phyloP scores from a whole-genome alignment of 495 filamentous ascomycete species.

The Jackrogersella minutella region DNA sequence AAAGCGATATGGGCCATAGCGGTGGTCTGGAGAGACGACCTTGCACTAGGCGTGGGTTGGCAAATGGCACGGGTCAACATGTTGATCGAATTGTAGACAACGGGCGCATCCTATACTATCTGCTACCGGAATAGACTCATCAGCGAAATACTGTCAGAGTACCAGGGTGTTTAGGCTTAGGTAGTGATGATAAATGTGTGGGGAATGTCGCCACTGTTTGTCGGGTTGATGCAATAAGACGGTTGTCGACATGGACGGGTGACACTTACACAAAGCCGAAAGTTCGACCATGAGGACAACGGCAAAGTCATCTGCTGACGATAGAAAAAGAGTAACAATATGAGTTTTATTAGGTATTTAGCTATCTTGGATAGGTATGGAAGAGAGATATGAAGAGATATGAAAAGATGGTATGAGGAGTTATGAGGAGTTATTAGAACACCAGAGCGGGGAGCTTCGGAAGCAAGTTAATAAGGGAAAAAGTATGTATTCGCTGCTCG shows the following conservation, averaged over 20 bases:
- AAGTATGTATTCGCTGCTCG: not conserved
- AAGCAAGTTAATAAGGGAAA: slow-evolving; percentile 19
- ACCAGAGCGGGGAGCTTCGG: slow-evolving; percentile 33
- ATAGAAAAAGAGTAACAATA: not conserved
- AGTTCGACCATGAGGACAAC: slow-evolving; percentile 15
- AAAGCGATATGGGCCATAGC: slow-evolving; percentile 27
- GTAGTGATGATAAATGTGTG: not conserved
- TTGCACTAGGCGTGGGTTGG: slow-evolving; percentile 44
- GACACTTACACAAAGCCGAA: slow-evolving; percentile 29
- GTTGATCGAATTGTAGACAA: slow-evolving; percentile 24
- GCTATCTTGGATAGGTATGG: not conserved
- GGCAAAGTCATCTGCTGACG: slow-evolving; percentile 14
- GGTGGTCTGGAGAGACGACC: slow-evolving; percentile 39
- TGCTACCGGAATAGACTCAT: not conserved
- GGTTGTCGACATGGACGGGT: not conserved
- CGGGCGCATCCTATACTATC: slow-evolving; percentile 26
- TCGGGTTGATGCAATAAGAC: slow-evolving; percentile 5
- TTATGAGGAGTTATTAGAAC: not conserved
- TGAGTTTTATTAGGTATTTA: slow-evolving; percentile 5
- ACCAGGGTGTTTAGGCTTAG: no score
- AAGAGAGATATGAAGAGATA: not conserved
- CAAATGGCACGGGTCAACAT: slow-evolving; percentile 49
- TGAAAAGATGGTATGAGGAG: slow-evolving; percentile 25
- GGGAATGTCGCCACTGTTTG: slow-evolving; percentile 14
- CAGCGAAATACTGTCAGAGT: not conserved